These are phyloP conservation scores for Salvia rosmarinus DNA, from an alignment of 257 asterid genomes.

Conservation along the genomic window DNA sequence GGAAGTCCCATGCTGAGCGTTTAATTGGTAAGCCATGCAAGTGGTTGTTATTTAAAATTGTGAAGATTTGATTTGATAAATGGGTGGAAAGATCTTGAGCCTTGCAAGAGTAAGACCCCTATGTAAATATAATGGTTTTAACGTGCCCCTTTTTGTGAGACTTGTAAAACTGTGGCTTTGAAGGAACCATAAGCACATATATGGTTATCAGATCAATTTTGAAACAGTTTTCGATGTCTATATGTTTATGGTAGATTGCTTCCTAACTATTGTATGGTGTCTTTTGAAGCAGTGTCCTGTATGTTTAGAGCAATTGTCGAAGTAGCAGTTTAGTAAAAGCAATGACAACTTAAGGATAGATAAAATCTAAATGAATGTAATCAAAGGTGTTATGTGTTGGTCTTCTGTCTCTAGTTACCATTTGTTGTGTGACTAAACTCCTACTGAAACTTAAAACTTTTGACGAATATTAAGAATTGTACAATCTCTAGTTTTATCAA, in stretches of 20 bases:
- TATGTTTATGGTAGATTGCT: neutral
- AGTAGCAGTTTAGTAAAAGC: conserved; percentile 9
- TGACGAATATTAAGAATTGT: neutral
- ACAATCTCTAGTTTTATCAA: neutral
- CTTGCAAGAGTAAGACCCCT: conserved; percentile 12
- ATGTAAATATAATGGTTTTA: neutral
- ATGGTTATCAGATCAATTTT: neutral
- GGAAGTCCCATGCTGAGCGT: conserved; percentile 80
- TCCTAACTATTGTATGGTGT: conserved; percentile 6
- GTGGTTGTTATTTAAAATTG: conserved; percentile 17
- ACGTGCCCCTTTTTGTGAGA: neutral
- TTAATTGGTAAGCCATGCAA: conserved; percentile 63
- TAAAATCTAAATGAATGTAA: neutral
- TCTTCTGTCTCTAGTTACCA: neutral
- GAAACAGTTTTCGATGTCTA: neutral
- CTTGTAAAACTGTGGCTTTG: no score
- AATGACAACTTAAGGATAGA: neutral
- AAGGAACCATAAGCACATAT: no score
- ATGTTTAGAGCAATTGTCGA: neutral
- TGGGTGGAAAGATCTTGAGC: conserved; percentile 15
- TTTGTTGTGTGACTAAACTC: neutral
- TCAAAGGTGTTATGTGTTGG: neutral
- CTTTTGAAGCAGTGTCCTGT: conserved; percentile 12
- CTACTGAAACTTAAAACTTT: neutral
- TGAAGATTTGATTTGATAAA: conserved; percentile 25